These are phyloP conservation scores for Spergularia marina DNA, from an alignment of 148 eudicot species.

Conservation along the genomic window DNA sequence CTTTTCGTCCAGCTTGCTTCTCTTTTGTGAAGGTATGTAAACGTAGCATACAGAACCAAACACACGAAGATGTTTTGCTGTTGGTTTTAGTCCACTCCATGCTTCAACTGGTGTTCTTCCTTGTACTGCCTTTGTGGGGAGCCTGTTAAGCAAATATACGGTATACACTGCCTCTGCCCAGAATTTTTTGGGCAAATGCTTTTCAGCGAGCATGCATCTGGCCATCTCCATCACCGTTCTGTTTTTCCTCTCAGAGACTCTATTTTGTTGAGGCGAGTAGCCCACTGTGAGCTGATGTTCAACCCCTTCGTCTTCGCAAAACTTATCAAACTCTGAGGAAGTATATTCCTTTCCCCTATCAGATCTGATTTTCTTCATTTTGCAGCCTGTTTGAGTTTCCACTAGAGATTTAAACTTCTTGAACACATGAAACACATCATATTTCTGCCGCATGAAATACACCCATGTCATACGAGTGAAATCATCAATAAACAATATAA, in stretches of 20 bases:
- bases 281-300: constrained; percentile 14
- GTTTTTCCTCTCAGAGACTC: constrained; percentile 17
- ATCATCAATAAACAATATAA: constrained; percentile 24
- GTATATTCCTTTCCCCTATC: constrained; percentile 22
- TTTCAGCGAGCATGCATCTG: constrained; percentile 14
- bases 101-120: constrained; percentile 21
- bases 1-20: constrained; percentile 22
- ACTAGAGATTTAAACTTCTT: constrained; percentile 7
- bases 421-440: constrained; percentile 1
- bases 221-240: constrained; percentile 17
- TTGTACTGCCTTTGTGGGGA: constrained; percentile 1
- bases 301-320: constrained; percentile 21
- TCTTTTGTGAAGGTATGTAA: neutral
- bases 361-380: neutral
- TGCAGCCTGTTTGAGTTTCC: constrained; percentile 12
- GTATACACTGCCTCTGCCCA: constrained; percentile 25
- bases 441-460: constrained; percentile 11
- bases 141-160: constrained; percentile 12
- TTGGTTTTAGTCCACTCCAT: constrained; percentile 10
- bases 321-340: neutral
- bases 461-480: constrained; percentile 23
- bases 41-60: constrained; percentile 11
- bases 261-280: constrained; percentile 23
- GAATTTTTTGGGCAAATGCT: constrained; percentile 17
- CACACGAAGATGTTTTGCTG: neutral